Evolutionary conservation across 305 asterid species (phyloP), one percentile per base, ranked within the genome.

Genomic region (Solanum hybrid): DNA sequence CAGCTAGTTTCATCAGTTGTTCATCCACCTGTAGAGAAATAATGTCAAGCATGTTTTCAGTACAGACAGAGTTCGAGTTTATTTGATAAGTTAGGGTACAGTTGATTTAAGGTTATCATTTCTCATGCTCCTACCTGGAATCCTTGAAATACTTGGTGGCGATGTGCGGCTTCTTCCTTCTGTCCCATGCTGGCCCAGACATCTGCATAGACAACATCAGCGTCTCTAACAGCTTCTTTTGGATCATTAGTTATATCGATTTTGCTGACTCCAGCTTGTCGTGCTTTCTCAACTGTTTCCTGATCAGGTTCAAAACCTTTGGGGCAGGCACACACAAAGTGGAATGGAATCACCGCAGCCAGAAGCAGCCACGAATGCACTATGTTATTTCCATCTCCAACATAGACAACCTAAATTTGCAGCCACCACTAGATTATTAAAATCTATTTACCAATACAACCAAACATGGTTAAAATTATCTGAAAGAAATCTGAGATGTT

Each of bases 161-260:
- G 99, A 92, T 96, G 91, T 86, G 95, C 98, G 92, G 99, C 99
- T 94, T 97, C 99, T 90, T 97, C 98, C 93, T 97, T 97, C 91
- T 97, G 98, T 40, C 99, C 99, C 99, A 96, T 97, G 94, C 99
- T 96, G 34, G 99, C 99, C 99, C 99, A 97, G 88, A 97, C 99
- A 94, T 97, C 99, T 42, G 99, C 87, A 92, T 97, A 97, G 90
- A 97, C 96, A 89, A 97, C 98, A 91, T 96, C 99, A 81, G 99
- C 98, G 36, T 98, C 99, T 89, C 46, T 92, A 29, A 97, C 98
- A 88, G 98, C 99, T 93, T 95, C 99, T 90, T 96, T 96, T 71
- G 96, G 98, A 92, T 96, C 97, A 91, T 93, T 92, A 24, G 94
- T 93, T 88, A 97, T 96, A 91, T 97, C 99, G 71, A 97, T 95